phyloP scores from a whole-genome alignment of 2,329 filamentous ascomycete species.

The Capronia epimyces region DNA sequence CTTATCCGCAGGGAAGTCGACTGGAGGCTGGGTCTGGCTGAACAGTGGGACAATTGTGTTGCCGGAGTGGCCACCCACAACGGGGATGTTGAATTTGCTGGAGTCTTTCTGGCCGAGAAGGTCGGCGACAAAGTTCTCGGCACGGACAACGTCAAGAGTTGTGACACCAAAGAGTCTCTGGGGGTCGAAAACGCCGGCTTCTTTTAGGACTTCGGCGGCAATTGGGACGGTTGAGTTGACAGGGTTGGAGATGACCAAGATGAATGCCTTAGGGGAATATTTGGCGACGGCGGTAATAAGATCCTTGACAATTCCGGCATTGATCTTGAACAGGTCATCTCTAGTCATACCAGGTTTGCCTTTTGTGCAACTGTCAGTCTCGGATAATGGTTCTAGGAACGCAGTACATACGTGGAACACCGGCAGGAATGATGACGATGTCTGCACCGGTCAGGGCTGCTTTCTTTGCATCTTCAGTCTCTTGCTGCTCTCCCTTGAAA shows the following conservation, averaged over 20 bases:
- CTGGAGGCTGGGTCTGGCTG: slow-evolving; percentile 76
- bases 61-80: slow-evolving; percentile 94
- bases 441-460: slow-evolving; percentile 85
- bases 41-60: slow-evolving; percentile 97
- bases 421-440: slow-evolving; percentile 93
- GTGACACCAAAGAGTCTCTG: slow-evolving; percentile 98
- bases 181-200: slow-evolving; percentile 85
- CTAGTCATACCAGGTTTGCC: slow-evolving; percentile 99
- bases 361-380: slow-evolving; percentile 38
- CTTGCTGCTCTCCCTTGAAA: slow-evolving; percentile 28
- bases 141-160: slow-evolving; percentile 95
- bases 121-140: slow-evolving; percentile 90
- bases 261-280: slow-evolving; percentile 83
- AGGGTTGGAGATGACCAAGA: slow-evolving; percentile 97
- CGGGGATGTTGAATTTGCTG: slow-evolving; percentile 76
- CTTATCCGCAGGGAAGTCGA: slow-evolving; percentile 81
- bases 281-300: slow-evolving; percentile 84
- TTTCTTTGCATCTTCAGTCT: slow-evolving; percentile 74
- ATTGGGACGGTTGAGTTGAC: slow-evolving; percentile 99
- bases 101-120: slow-evolving; percentile 78
- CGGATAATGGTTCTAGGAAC: background rate
- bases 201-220: slow-evolving; percentile 92
- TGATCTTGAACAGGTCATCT: slow-evolving; percentile 99
- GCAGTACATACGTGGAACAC: slow-evolving; percentile 77
- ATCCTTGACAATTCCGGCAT: slow-evolving; percentile 94